These are phyloP conservation scores for Limonium bicolor DNA, from an alignment of 148 eudicot species.

Conservation along the genomic window DNA sequence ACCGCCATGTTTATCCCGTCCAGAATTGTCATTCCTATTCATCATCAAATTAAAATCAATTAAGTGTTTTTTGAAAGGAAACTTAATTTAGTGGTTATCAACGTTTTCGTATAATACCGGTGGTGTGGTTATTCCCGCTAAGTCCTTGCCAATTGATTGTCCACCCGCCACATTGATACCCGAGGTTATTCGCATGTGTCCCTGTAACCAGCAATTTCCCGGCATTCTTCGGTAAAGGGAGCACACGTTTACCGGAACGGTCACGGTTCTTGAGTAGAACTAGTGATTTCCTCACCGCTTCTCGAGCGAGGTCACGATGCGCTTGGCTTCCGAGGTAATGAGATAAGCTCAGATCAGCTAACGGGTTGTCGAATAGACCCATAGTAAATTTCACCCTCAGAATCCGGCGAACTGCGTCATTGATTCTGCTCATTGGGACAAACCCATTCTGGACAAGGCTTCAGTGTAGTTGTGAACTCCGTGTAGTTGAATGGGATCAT, in stretches of 20 bases:
- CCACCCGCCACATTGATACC: constrained; percentile 96
- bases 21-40: constrained; percentile 58
- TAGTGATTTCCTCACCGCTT: constrained; percentile 80
- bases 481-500: constrained; percentile 4
- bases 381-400: constrained; percentile 76
- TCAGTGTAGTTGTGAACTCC: not conserved
- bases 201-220: constrained; percentile 71
- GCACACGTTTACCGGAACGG: constrained; percentile 39
- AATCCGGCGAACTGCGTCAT: constrained; percentile 82
- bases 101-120: constrained; percentile 10
- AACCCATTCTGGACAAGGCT: no score
- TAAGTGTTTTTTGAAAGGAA: not conserved
- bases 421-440: constrained; percentile 63
- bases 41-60: not conserved
- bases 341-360: constrained; percentile 49
- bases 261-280: constrained; percentile 80
- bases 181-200: constrained; percentile 87
- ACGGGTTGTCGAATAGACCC: constrained; percentile 69
- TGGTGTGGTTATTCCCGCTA: constrained; percentile 75
- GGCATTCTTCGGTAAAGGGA: constrained; percentile 49
- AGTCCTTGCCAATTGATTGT: constrained; percentile 54
- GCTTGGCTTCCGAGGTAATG: constrained; percentile 69
- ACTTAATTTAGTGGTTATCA: not conserved
- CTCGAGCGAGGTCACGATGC: constrained; percentile 83
- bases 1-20: constrained; percentile 50